phyloP scores from a whole-genome alignment of 768 basidiomycete genomes.

The Hemileccinum rubropunctum region DNA sequence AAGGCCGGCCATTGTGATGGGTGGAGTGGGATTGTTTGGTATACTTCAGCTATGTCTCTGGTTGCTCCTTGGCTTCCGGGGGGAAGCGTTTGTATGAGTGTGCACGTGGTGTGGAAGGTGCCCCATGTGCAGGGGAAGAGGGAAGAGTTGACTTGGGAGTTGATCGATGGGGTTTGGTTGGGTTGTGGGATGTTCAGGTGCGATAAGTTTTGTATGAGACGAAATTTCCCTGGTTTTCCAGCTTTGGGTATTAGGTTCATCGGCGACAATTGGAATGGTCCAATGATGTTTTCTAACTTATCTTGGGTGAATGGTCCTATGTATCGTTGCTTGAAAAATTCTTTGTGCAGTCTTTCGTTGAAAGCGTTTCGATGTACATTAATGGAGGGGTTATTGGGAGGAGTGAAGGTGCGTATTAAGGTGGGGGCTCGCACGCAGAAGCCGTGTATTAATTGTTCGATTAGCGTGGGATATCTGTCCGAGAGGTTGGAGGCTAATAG shows the following conservation, averaged over 20 bases:
- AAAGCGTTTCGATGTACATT: too few species aligned
- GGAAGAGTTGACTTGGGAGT: not conserved
- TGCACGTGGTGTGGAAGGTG: not conserved
- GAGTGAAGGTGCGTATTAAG: too few species aligned
- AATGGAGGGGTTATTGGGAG: too few species aligned
- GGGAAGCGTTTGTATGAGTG: not conserved
- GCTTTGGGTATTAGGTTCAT: not conserved
- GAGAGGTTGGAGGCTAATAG: too few species aligned
- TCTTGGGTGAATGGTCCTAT: too few species aligned
- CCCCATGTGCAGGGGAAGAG: not conserved
- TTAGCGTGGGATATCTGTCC: too few species aligned
- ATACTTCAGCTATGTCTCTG: not conserved
- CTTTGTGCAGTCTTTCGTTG: too few species aligned
- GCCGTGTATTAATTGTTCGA: too few species aligned
- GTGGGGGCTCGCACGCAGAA: too few species aligned
- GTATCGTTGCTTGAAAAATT: too few species aligned
- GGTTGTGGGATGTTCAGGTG: not conserved
- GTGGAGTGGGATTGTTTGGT: not conserved
- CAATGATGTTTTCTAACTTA: too few species aligned
- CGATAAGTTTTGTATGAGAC: not conserved
- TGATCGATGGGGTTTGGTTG: not conserved
- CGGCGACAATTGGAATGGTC: not conserved
- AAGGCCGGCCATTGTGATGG: not conserved
- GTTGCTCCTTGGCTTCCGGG: not conserved
- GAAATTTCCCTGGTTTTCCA: not conserved